Evolutionary conservation across 495 filamentous ascomycete genomes (phyloP), one percentile per base, ranked within the genome.

Genomic region (Aspergillus carlsbadensis): DNA sequence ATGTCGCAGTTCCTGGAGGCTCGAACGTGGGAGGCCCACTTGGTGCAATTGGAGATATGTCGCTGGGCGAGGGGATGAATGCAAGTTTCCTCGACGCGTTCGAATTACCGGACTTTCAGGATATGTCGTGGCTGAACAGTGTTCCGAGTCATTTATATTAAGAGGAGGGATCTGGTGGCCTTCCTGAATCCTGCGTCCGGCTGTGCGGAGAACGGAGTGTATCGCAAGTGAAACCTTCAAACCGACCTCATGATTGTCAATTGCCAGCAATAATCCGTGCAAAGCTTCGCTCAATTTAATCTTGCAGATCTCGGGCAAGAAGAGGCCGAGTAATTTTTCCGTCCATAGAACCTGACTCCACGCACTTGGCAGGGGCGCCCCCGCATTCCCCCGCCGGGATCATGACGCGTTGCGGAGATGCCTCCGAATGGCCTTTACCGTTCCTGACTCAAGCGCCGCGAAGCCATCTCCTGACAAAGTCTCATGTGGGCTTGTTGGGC

Each of bases 61-160:
- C 68, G 0, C 57, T 71, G 14, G 70, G 66, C 14, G 70, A 70
- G 43, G 65, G 64, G 5, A 62, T 71, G 37, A 65, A 66, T 58
- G 53, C 64, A 0, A 57, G 58, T n/a, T 52, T 71, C 7, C 33
- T 74, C n/a, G 69, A 72, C 21, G 51, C 54, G 0, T 65, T 72
- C 49, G 71, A 74, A 21, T 36, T 70, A 2, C 60, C 64, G 1
- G 71, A 74, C 33, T 70, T 74, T 36, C 69, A 70, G 41, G 69
- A 74, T 46, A 74, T 74, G 69, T 72, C 69, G 14, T 74, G 71
- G 71, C 39, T 74, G 3, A 70, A 74, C 21, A 74, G 71, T 29
- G 71, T 74, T 10, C 69, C 71, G 4, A 74, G 67, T 40, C 70
- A 65, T 54, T 47, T 74, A 1, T 68, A 60, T 24, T 65, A 21